Conservation (phyloP, 495 filamentous ascomycete genomes). For the Amorphotheca resinae region DNA sequence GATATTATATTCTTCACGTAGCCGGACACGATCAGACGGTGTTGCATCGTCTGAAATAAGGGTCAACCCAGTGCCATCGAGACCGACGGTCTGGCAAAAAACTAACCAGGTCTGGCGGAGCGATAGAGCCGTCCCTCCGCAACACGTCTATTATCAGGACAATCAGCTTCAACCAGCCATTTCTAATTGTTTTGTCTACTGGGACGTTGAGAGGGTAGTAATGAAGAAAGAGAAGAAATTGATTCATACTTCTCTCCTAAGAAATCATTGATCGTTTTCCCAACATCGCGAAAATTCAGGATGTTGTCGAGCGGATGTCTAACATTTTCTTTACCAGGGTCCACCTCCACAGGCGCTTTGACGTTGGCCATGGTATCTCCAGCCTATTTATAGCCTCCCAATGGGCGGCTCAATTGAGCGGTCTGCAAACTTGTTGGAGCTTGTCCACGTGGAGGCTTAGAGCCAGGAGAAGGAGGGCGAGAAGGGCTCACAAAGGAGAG, state of each 20-base stretch:
- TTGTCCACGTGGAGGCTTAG: neutral
- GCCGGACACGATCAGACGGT: slow-evolving; percentile 41
- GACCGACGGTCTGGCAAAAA: slow-evolving; percentile 1
- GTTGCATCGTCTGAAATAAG: slow-evolving; percentile 58
- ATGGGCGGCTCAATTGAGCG: too few species aligned
- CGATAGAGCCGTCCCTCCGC: slow-evolving; percentile 60
- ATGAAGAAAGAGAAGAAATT: too few species aligned
- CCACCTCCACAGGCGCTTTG: neutral
- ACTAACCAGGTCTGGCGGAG: slow-evolving; percentile 53
- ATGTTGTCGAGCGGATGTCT: slow-evolving; percentile 43
- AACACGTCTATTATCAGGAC: slow-evolving; percentile 36
- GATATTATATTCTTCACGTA: slow-evolving; percentile 52
- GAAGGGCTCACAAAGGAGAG: neutral
- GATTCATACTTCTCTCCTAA: slow-evolving; percentile 39
- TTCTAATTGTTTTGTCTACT: neutral
- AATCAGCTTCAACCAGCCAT: slow-evolving; percentile 2
- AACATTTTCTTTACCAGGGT: slow-evolving; percentile 6
- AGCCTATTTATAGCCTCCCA: too few species aligned
- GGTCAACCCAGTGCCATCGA: neutral
- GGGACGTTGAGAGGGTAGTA: neutral
- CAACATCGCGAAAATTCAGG: slow-evolving; percentile 79
- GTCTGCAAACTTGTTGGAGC: too few species aligned
- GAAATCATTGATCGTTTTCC: slow-evolving; percentile 52
- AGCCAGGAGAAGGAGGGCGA: neutral
- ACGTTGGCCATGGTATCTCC: slow-evolving; percentile 1